Base-by-base conservation (phyloP, 306 rosid species). In the Styphnolobium japonicum region DNA sequence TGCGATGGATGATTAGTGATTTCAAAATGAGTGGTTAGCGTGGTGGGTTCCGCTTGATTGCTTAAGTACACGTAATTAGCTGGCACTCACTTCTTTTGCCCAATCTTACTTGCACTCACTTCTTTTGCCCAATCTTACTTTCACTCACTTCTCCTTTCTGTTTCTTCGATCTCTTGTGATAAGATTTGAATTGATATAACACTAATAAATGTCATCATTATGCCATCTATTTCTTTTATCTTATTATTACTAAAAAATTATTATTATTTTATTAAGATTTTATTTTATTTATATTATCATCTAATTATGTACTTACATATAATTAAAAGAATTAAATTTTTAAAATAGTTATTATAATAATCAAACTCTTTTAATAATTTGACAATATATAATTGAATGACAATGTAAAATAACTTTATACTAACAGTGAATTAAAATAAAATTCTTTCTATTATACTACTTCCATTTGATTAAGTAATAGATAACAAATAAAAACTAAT, bases 11-110 rank as follows among this genome's bases (percentile, higher is more conserved):
- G 12, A 18, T 78, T 27, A 42, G 15, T 15, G 12, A 58, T 64
- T 77, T 65, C 21, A 65, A 77, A 51, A 45, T 71, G 40, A 18
- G 80, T 72, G 56, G 79, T 73, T 73, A 72, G 67, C 6, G 36
- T 14, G 71, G 84, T 75, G 74, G 66, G 70, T 67, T 71, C 67
- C 29, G 2, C 55, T 68, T 85, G 72, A 79, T 81, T 75, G 85
- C 56, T 76, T 82, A 73, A 67, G 63, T 67, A 51, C 67, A 29
- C 18, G 5, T 67, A 67, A 76, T 78, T 53, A 88, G 90, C 90
- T 86, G 92, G 83, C 90, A 56, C 8, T 49, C 86, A 78, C 87
- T 80, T 15, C 60, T 51, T 72, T 76, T 81, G 55, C 55, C 80
- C 78, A 66, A 45, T 65, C 72, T 65, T 84, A 21, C 73, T 65